These are phyloP conservation scores for Madurella fahalii DNA, from an alignment of 2,329 filamentous ascomycete species.

Conservation along the genomic window DNA sequence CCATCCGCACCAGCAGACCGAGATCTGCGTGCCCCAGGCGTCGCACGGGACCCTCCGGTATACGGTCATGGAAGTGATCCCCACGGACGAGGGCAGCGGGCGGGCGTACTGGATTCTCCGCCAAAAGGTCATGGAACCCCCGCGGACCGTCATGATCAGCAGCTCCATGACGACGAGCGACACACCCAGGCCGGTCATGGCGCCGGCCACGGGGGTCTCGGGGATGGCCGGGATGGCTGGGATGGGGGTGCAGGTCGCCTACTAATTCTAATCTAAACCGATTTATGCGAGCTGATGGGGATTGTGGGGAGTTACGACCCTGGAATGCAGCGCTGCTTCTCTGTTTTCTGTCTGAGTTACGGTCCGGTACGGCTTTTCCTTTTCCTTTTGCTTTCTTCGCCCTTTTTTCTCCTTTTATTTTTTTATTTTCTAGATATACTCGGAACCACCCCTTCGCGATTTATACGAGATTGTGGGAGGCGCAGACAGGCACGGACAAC, in stretches of 20 bases:
- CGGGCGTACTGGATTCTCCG: constrained; percentile 19
- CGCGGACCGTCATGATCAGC: constrained; percentile 3
- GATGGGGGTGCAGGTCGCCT: constrained; percentile 6
- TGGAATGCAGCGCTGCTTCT: neutral
- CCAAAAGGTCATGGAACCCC: constrained; percentile 13
- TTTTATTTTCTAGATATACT: too few relatives aligned
- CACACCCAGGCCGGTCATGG: constrained; percentile 21
- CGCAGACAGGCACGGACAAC: neutral
- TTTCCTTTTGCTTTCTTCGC: neutral
- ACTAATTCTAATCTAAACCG: neutral
- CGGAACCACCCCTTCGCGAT: neutral
- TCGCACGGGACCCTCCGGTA: constrained; percentile 21
- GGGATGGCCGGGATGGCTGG: neutral
- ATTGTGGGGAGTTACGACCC: neutral
- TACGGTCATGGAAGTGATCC: constrained; percentile 22
- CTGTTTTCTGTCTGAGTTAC: neutral
- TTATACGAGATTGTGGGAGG: neutral
- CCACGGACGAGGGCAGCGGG: constrained; percentile 6
- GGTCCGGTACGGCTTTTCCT: neutral
- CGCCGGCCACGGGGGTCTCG: neutral
- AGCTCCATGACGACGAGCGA: constrained; percentile 21
- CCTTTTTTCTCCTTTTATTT: neutral
- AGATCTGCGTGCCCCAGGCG: constrained; percentile 21
- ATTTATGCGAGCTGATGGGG: too few relatives aligned
- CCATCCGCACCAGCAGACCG: neutral